Percentiles rank a stretch among this genome's conserved stretches.
Conservation (phyloP, 2,329 filamentous ascomycete species). For the Exophiala alcalophila region DNA sequence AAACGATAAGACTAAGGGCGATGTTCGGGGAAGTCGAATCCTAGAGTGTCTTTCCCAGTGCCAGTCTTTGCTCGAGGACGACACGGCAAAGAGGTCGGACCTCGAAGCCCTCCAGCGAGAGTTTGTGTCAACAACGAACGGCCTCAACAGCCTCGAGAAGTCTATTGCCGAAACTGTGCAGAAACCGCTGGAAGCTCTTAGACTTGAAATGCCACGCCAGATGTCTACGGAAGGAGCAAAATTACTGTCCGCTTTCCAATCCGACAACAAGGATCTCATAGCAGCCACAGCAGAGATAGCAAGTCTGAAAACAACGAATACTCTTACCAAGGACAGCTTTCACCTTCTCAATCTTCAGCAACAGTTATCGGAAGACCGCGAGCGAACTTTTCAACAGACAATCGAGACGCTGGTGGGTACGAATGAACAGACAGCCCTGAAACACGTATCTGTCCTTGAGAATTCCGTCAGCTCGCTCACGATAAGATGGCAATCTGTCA, state of each 20-base stretch:
- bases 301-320: slow-evolving; percentile 3
- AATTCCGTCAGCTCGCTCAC: slow-evolving; percentile 1
- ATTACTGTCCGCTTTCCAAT: slow-evolving; percentile 1
- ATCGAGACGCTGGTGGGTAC: not conserved
- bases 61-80: slow-evolving; percentile 2
- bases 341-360: no score
- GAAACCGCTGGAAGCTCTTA: slow-evolving; percentile 4
- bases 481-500: slow-evolving; percentile 11
- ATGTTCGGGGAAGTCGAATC: not conserved
- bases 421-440: slow-evolving; percentile 5
- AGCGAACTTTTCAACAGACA: not conserved
- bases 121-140: not conserved
- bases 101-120: not conserved
- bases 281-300: slow-evolving; percentile 8
- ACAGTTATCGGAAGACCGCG: slow-evolving; percentile 6
- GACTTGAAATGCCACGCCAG: slow-evolving; percentile 3
- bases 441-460: not conserved
- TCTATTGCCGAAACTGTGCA: slow-evolving; percentile 3
- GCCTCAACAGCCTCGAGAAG: not conserved
- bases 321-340: no score
- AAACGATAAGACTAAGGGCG: not conserved
- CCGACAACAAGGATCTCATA: slow-evolving; percentile 2
- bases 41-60: slow-evolving; percentile 1
- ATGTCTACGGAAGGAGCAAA: not conserved
- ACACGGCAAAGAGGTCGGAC: slow-evolving; percentile 9